phyloP scores from a whole-genome alignment of 495 filamentous ascomycete genomes.

The Xylaria castorea region DNA sequence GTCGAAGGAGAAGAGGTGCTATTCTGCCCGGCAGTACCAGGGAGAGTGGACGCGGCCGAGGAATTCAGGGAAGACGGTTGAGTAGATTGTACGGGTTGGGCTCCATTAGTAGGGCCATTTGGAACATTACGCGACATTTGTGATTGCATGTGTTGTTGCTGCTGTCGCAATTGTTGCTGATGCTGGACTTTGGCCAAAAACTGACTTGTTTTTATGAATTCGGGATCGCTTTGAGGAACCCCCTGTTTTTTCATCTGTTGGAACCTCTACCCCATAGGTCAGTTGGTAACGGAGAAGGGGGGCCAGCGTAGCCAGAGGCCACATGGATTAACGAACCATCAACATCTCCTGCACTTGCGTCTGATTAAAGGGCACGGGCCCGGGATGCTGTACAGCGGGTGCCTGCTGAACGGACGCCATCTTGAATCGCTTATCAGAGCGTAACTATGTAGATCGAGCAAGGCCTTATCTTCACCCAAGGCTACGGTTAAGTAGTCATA shows the following conservation, averaged over 20 bases:
- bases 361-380: slow-evolving; percentile 62
- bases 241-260: slow-evolving; percentile 81
- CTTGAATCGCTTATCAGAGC: slow-evolving; percentile 40
- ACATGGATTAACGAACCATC: slow-evolving; percentile 52
- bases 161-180: slow-evolving; percentile 60
- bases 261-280: slow-evolving; percentile 66
- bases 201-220: slow-evolving; percentile 75
- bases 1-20: slow-evolving; percentile 48
- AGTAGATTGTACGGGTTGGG: slow-evolving; percentile 43
- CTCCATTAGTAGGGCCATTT: slow-evolving; percentile 57
- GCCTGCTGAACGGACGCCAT: slow-evolving; percentile 84
- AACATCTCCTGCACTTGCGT: slow-evolving; percentile 68
- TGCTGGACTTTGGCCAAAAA: slow-evolving; percentile 71
- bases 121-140: slow-evolving; percentile 47
- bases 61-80: slow-evolving; percentile 45
- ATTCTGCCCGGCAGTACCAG: slow-evolving; percentile 38
- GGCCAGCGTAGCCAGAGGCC: slow-evolving; percentile 1
- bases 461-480: slow-evolving; percentile 30
- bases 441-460: slow-evolving; percentile 27
- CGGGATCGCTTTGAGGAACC: slow-evolving; percentile 76
- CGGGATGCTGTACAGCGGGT: slow-evolving; percentile 66
- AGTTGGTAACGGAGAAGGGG: slow-evolving; percentile 31
- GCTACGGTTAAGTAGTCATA: slow-evolving; percentile 46
- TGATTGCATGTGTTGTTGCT: slow-evolving; percentile 51
- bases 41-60: slow-evolving; percentile 43